These are phyloP conservation scores for Chlorella sp. DNA, from an alignment of 139 green algal species.

Conservation along the genomic window DNA sequence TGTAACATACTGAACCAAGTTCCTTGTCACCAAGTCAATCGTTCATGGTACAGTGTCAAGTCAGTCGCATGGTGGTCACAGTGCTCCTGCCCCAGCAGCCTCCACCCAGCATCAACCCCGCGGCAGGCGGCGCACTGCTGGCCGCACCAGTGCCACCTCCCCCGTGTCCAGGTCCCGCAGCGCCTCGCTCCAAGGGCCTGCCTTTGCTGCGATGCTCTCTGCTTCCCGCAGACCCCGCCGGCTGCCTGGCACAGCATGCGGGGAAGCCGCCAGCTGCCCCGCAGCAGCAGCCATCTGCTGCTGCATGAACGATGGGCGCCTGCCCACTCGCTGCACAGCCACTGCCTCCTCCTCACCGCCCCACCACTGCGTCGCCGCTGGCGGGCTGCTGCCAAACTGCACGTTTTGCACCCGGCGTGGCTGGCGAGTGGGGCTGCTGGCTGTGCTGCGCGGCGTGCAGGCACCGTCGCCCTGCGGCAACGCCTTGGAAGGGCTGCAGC, in stretches of 20 bases:
- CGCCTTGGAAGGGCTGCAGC: too few species aligned
- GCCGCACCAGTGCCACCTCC: background rate
- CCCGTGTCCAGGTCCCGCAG: background rate
- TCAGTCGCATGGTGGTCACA: too few species aligned
- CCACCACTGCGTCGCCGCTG: too few species aligned
- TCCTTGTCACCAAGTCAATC: too few species aligned
- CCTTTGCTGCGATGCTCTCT: background rate
- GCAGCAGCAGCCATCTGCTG: background rate
- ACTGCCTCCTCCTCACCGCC: background rate
- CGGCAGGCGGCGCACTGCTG: background rate
- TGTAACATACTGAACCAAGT: too few species aligned
- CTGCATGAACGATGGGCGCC: background rate
- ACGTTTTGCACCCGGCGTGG: background rate
- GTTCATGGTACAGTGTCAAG: too few species aligned
- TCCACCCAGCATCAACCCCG: background rate
- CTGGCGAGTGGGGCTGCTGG: background rate
- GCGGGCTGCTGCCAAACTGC: background rate
- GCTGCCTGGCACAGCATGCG: background rate
- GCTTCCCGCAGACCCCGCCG: background rate
- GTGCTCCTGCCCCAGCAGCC: too few species aligned
- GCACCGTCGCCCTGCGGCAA: background rate
- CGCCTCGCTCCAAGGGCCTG: too few species aligned
- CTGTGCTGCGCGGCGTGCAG: constrained; percentile 5
- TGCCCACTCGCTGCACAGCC: background rate
- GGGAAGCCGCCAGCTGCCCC: background rate